Base-by-base conservation (phyloP, 2,329 filamentous ascomycete species). In the Alternaria sp. region DNA sequence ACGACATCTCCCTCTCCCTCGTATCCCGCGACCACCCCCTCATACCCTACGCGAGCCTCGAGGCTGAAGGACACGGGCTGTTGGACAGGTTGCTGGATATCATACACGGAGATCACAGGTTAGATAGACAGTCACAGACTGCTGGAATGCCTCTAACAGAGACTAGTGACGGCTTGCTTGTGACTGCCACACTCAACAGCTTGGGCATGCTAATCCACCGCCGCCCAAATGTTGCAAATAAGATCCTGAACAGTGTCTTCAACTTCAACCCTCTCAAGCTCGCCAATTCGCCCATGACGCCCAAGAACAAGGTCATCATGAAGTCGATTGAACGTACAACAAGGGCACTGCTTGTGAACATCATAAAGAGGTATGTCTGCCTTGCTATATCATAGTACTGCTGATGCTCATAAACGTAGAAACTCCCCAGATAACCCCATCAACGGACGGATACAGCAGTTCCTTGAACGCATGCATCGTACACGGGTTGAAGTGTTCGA, bases 241-340 rank as follows among this genome's bases (percentile, higher is more conserved):
- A 96, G 76, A 96, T 98, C 65, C 81, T 98, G 68, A 92, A 90
- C 75, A 89, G 93, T 15, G 86, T 98, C 28, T 85, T 99, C 69
- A 94, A 89, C 78, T 99, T 97, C 85, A 97, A 97, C 75, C 96
- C 96, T 1, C 83, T 97, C 47, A 93, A 92, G 79, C 87, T 93
- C 68, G 92, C 92, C 60, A 91, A 88, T 72, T 88, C 89, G 2
- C 90, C 91, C 4, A 87, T 96, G 84, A 95, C 92, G 1, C 87
- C 93, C 3, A 93, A 90, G 75, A 87, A 88, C 54, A 93, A 91
- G 71, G 91, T 99, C 63, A 88, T 95, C 72, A 87, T 97, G 65
- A 93, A 90, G 80, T 98, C 95, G 6, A 96, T 99, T 89, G 95
- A 97, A 79, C 93, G 97, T 77, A 99, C 96, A 23, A 92, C 92